These are phyloP conservation scores for Pontederia paniculata DNA, from an alignment of 176 grass and related monocot genomes.

Conservation along the genomic window DNA sequence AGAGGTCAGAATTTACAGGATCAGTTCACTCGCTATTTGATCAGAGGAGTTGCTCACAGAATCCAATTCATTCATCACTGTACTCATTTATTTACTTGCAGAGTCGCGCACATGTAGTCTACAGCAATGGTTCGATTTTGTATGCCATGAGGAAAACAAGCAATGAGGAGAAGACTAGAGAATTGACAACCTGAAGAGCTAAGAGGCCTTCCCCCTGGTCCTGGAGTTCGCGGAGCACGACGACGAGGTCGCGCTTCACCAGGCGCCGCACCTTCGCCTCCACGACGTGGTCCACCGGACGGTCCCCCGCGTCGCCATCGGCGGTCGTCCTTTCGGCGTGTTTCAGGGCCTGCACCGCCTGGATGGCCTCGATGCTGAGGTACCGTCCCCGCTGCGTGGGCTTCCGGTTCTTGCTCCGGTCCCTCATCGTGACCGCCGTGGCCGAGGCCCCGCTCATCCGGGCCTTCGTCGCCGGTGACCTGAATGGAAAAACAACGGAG, in stretches of 20 bases:
- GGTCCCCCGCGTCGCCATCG: background rate
- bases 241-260: constrained; percentile 70
- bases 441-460: too few species aligned
- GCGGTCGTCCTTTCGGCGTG: constrained; percentile 19
- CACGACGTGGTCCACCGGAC: constrained; percentile 10
- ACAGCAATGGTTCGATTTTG: too few species aligned
- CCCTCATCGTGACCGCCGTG: constrained; percentile 47
- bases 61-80: too few species aligned
- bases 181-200: constrained; percentile 45
- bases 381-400: constrained; percentile 77
- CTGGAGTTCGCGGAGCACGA: constrained; percentile 66
- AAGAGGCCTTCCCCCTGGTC: constrained; percentile 56
- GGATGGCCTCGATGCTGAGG: constrained; percentile 87
- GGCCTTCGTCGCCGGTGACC: too few species aligned
- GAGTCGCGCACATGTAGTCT: too few species aligned
- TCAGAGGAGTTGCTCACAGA: too few species aligned
- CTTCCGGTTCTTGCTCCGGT: constrained; percentile 83
- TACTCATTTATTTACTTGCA: too few species aligned
- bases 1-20: too few species aligned
- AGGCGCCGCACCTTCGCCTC: constrained; percentile 65
- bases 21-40: too few species aligned
- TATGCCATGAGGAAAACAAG: background rate
- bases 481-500: too few species aligned
- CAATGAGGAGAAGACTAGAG: background rate
- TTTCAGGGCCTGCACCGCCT: constrained; percentile 69